These are phyloP conservation scores for Knoxia roxburghii DNA, from an alignment of 257 asterid species.

Conservation along the genomic window DNA sequence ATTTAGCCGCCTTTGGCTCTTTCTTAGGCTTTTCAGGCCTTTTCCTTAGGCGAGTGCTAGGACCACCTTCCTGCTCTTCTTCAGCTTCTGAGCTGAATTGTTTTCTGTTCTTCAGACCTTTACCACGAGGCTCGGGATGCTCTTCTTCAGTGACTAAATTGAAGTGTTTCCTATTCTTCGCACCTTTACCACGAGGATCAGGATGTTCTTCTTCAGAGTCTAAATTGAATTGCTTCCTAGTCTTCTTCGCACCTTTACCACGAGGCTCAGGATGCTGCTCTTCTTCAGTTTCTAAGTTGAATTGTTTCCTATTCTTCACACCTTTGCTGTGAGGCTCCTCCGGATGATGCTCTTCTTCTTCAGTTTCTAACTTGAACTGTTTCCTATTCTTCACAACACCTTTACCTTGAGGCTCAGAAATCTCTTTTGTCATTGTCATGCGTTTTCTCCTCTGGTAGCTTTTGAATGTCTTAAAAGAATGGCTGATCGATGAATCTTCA, in stretches of 20 bases:
- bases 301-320: slow-evolving; percentile 28
- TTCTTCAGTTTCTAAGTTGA: too few relatives aligned
- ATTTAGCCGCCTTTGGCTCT: slow-evolving; percentile 13
- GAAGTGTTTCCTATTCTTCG: slow-evolving; percentile 26
- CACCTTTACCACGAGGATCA: slow-evolving; percentile 31
- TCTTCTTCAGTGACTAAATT: too few relatives aligned
- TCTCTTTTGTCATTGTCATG: slow-evolving; percentile 32
- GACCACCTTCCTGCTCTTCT: slow-evolving; percentile 63
- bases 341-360: too few relatives aligned
- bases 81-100: background rate
- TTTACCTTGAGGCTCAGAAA: slow-evolving; percentile 32
- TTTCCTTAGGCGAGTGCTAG: slow-evolving; percentile 82
- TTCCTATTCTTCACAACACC: slow-evolving; percentile 32
- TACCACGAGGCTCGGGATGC: slow-evolving; percentile 33
- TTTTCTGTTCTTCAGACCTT: slow-evolving; percentile 29
- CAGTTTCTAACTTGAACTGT: background rate
- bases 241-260: too few relatives aligned
- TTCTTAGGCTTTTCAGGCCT: slow-evolving; percentile 44
- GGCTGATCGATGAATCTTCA: slow-evolving; percentile 9
- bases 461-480: slow-evolving; percentile 37
- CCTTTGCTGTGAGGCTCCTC: slow-evolving; percentile 30
- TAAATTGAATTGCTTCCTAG: too few relatives aligned
- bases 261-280: too few relatives aligned
- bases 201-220: slow-evolving; percentile 18
- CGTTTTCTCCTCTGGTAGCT: slow-evolving; percentile 38